These are phyloP conservation scores for Telfairia occidentalis DNA, from an alignment of 331 rosid genomes.

Conservation along the genomic window DNA sequence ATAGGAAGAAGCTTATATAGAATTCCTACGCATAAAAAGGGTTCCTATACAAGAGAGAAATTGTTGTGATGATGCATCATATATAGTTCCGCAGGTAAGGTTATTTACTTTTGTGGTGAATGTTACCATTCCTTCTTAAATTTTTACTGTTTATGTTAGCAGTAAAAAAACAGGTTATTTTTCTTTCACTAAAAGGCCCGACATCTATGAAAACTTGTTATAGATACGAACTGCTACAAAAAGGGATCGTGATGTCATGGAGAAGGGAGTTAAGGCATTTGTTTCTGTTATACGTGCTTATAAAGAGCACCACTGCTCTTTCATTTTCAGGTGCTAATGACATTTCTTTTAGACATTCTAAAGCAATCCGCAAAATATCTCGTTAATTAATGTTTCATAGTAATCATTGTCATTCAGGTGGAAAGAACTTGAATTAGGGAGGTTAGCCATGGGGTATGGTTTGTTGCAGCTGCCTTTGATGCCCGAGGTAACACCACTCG, in stretches of 20 bases:
- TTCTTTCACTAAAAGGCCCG: not conserved
- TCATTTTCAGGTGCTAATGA: constrained; percentile 55
- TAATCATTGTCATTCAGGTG: constrained; percentile 36
- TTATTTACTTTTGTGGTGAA: not conserved
- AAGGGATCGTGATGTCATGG: constrained; percentile 91
- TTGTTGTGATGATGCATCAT: constrained; percentile 42
- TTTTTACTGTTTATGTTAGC: not conserved
- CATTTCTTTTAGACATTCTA: not conserved
- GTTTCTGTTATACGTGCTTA: constrained; percentile 86
- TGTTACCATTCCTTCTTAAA: not conserved
- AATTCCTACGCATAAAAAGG: constrained; percentile 56
- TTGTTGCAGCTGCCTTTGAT: constrained; percentile 75
- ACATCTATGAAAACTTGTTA: constrained; percentile 16
- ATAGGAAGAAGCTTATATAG: constrained; percentile 85
- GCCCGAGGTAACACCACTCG: constrained; percentile 61
- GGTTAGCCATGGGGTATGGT: constrained; percentile 79
- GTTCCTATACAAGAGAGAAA: constrained; percentile 60
- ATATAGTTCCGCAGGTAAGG: constrained; percentile 66
- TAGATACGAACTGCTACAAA: constrained; percentile 64
- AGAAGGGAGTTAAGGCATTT: constrained; percentile 80
- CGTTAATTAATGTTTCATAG: not conserved
- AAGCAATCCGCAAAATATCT: not conserved
- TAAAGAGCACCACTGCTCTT: constrained; percentile 83
- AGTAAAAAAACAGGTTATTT: not conserved
- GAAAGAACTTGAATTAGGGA: constrained; percentile 94